phyloP scores from a whole-genome alignment of 108 stramenopile genomes.

The Poteriospumella lacustris region DNA sequence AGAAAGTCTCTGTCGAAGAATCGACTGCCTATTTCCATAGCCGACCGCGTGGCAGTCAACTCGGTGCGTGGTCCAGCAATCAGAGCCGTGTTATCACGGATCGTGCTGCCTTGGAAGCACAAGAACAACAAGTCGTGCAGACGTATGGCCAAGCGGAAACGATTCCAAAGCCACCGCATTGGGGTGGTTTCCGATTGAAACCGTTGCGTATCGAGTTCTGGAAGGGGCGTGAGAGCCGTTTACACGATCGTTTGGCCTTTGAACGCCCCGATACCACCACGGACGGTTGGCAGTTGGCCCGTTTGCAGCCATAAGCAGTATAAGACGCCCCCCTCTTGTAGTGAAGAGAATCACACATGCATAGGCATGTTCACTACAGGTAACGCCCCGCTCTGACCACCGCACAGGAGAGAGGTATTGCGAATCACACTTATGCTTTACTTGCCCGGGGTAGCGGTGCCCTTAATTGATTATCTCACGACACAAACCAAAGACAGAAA shows the following conservation, averaged over 20 bases:
- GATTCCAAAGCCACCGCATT: slow-evolving; percentile 48
- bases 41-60: slow-evolving; percentile 50
- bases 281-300: no score
- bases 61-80: slow-evolving; percentile 51
- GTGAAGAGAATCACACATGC: no score
- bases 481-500: no score
- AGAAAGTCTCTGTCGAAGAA: slow-evolving; percentile 46
- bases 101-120: slow-evolving; percentile 41
- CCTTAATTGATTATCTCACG: no score
- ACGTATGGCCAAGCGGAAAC: slow-evolving; percentile 25
- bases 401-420: no score
- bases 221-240: slow-evolving; percentile 48
- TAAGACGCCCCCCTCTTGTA: no score
- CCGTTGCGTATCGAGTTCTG: slow-evolving; percentile 56
- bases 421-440: no score
- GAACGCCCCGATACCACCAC: no score
- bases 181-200: slow-evolving; percentile 50
- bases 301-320: no score
- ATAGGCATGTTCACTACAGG: no score
- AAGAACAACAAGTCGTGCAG: not conserved
- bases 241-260: slow-evolving; percentile 54
- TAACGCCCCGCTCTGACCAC: no score
- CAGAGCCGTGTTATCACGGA: slow-evolving; percentile 48
- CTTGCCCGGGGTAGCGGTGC: no score
- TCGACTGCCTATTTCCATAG: slow-evolving; percentile 50